Percentiles rank a stretch among this genome's conserved stretches.
Conservation (phyloP, 192 early-diverging fungal genomes). For the Lunasporangiospora selenospora region DNA sequence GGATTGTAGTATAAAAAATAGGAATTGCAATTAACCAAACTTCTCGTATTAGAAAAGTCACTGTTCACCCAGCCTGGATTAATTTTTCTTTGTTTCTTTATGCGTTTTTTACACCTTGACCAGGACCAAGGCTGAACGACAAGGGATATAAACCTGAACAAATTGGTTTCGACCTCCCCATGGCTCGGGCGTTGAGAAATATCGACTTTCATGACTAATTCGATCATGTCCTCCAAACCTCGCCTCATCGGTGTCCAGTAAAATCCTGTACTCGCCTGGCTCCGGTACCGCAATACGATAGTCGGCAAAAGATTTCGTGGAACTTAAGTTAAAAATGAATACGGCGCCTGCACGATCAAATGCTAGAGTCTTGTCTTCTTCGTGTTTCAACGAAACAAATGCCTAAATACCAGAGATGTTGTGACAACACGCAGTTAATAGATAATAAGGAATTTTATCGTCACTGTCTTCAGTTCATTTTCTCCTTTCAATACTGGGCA, state of each 20-base stretch:
- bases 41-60: too few relatives aligned
- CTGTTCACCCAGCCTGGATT: too few relatives aligned
- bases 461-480: background rate
- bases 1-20: background rate
- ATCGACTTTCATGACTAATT: constrained; percentile 65
- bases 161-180: constrained; percentile 82
- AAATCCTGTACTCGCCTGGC: constrained; percentile 75
- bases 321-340: constrained; percentile 97
- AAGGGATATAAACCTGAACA: constrained; percentile 67
- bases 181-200: constrained; percentile 71
- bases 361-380: constrained; percentile 90
- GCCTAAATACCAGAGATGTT: constrained; percentile 38
- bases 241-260: constrained; percentile 79
- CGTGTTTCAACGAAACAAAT: constrained; percentile 88
- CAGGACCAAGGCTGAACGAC: constrained; percentile 26
- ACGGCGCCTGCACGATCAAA: constrained; percentile 92
- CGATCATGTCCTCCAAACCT: constrained; percentile 84
- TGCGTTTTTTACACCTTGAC: constrained; percentile 13
- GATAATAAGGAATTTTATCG: background rate
- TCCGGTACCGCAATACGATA: constrained; percentile 83
- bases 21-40: background rate
- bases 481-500: background rate
- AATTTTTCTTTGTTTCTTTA: too few relatives aligned
- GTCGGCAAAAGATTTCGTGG: constrained; percentile 82
- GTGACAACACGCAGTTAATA: background rate